A percentile compares a stretch with the other conserved stretches of the same genome.
phyloP scores from a whole-genome alignment of 495 filamentous ascomycete species.

The Xeromyces bisporus region DNA sequence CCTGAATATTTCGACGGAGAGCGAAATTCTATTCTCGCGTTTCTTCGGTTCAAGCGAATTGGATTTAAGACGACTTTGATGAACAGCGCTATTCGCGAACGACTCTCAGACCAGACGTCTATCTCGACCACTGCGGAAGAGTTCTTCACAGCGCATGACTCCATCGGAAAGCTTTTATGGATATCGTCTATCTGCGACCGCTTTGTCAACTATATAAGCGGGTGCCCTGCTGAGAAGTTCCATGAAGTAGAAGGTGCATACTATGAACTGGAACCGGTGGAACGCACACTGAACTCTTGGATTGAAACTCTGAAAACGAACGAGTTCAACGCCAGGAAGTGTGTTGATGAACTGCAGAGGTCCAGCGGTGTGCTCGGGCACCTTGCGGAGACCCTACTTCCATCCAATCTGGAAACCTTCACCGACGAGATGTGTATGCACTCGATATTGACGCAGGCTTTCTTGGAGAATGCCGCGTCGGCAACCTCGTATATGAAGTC shows the following conservation, averaged over 20 bases:
- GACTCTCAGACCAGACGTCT: constrained; percentile 38
- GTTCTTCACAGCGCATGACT: constrained; percentile 56
- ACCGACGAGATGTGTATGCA: constrained; percentile 64
- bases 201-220: constrained; percentile 60
- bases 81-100: constrained; percentile 62
- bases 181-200: constrained; percentile 66
- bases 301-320: constrained; percentile 69
- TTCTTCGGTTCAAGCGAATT: constrained; percentile 75
- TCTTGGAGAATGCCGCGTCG: constrained; percentile 61
- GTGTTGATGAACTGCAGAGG: constrained; percentile 58
- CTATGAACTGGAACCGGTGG: constrained; percentile 85
- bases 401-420: constrained; percentile 53
- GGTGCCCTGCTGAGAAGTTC: constrained; percentile 64
- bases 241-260: constrained; percentile 53
- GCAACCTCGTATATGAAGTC: constrained; percentile 44
- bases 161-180: constrained; percentile 74
- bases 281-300: constrained; percentile 76
- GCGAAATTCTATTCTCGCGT: constrained; percentile 62
- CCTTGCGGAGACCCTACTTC: constrained; percentile 64
- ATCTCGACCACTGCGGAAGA: constrained; percentile 49
- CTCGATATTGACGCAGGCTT: constrained; percentile 60
- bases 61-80: constrained; percentile 76
- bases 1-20: constrained; percentile 72
- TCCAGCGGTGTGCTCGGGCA: constrained; percentile 74
- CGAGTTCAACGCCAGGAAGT: constrained; percentile 71